Conservation (phyloP, 129 eudicot genomes). For the Saussurea involucrata region DNA sequence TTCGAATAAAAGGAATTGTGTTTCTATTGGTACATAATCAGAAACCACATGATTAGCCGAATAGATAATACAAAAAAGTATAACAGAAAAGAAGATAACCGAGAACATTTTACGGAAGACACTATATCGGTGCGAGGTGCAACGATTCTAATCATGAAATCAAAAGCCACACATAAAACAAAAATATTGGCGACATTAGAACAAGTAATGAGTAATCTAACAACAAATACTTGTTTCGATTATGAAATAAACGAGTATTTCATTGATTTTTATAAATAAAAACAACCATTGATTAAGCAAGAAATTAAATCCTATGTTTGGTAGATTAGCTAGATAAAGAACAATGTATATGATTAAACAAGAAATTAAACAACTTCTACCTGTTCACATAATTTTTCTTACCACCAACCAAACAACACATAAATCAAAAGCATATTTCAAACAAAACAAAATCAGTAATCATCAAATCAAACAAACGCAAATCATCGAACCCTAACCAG, state of each 20-base stretch:
- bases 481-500: no score
- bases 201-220: not conserved
- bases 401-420: no score
- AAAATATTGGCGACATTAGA: not conserved
- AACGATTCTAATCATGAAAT: not conserved
- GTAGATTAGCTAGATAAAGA: no score
- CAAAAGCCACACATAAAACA: not conserved
- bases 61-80: slow-evolving; percentile 7
- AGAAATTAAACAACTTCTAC: no score
- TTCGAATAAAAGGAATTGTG: not conserved
- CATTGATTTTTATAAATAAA: not conserved
- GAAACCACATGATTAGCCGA: not conserved
- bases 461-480: no score
- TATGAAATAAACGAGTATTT: not conserved
- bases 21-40: slow-evolving; percentile 10
- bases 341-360: no score
- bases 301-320: no score
- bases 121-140: not conserved
- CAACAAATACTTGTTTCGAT: no score
- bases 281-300: not conserved
- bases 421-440: no score
- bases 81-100: slow-evolving; percentile 3
- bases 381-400: no score
- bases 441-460: no score
- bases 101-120: not conserved